phyloP scores from a whole-genome alignment of 2,329 filamentous ascomycete genomes.

The Aspergillus oerlinghausenensis region DNA sequence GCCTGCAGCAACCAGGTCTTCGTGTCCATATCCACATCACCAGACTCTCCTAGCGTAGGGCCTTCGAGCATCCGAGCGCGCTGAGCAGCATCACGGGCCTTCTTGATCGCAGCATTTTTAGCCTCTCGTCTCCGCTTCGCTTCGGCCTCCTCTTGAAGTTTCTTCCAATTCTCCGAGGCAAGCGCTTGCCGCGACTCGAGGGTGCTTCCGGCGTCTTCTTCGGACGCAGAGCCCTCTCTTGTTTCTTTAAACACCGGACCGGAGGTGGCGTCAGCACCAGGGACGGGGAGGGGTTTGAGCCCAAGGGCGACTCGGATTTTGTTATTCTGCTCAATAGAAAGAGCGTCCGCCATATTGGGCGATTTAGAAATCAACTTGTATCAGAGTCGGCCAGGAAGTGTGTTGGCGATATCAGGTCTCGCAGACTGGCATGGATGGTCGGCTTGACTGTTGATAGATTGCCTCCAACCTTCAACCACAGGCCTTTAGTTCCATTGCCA shows the following conservation, averaged over 20 bases:
- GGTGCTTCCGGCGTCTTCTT: slow-evolving; percentile 69
- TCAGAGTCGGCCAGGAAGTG: background rate
- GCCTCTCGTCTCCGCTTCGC: slow-evolving; percentile 75
- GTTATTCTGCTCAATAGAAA: slow-evolving; percentile 89
- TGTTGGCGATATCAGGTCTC: background rate
- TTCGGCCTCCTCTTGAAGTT: slow-evolving; percentile 61
- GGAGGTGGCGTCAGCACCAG: slow-evolving; percentile 50
- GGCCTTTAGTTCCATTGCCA: background rate
- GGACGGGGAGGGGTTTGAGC: slow-evolving; percentile 82
- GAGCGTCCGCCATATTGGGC: slow-evolving; percentile 48
- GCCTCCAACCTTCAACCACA: background rate
- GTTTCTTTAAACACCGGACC: slow-evolving; percentile 56
- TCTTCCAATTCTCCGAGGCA: slow-evolving; percentile 49
- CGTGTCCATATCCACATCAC: slow-evolving; percentile 65
- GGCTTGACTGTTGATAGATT: background rate
- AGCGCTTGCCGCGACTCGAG: slow-evolving; percentile 61
- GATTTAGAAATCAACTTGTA: background rate
- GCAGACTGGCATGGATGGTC: background rate
- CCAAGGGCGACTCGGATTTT: slow-evolving; percentile 84
- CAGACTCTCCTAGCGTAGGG: slow-evolving; percentile 73
- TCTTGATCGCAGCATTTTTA: slow-evolving; percentile 77
- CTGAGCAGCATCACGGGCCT: slow-evolving; percentile 77
- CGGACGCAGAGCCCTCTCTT: slow-evolving; percentile 43
- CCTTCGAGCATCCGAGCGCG: slow-evolving; percentile 73
- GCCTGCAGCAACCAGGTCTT: slow-evolving; percentile 81